A percentile compares a stretch with the other conserved stretches of the same genome.
phyloP scores from a whole-genome alignment of 306 rosid genomes.

The Trifolium repens region DNA sequence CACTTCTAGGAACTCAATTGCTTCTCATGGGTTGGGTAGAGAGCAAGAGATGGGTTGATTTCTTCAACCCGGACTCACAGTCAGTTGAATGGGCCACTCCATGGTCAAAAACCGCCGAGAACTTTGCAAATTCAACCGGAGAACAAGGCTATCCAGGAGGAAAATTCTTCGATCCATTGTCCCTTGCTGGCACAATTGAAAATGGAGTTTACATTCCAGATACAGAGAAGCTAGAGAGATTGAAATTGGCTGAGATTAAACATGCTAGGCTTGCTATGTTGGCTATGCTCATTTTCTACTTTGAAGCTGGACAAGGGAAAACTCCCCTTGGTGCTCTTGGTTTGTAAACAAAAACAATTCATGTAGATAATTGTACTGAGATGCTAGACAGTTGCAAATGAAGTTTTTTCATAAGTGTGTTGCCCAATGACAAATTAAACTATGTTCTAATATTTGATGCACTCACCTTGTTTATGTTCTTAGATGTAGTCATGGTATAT shows the following conservation, averaged over 20 bases:
- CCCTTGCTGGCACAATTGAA: constrained; percentile 62
- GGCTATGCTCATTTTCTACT: constrained; percentile 95
- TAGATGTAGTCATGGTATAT: constrained; percentile 26
- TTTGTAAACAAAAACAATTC: constrained; percentile 57
- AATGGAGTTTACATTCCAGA: constrained; percentile 81
- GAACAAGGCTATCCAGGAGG: constrained; percentile 98
- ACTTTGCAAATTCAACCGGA: constrained; percentile 82
- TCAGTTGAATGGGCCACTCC: constrained; percentile 98
- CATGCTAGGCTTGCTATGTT: constrained; percentile 94
- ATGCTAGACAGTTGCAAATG: constrained; percentile 43
- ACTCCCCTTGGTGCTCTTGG: constrained; percentile 98
- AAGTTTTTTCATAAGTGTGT: constrained; percentile 38
- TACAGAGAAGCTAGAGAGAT: constrained; percentile 77
- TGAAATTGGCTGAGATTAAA: constrained; percentile 92
- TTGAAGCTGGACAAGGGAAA: constrained; percentile 99
- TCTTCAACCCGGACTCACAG: constrained; percentile 96
- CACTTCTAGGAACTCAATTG: constrained; percentile 89
- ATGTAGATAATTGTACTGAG: constrained; percentile 67
- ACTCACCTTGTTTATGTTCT: constrained; percentile 33
- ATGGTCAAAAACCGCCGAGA: constrained; percentile 92
- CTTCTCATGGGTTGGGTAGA: constrained; percentile 99
- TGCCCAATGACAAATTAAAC: constrained; percentile 40
- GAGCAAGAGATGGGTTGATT: constrained; percentile 97
- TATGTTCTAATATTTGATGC: constrained; percentile 39
- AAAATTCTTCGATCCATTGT: constrained; percentile 90